phyloP scores from a whole-genome alignment of 805 yeast genomes.

The Zygotorulaspora florentina region DNA sequence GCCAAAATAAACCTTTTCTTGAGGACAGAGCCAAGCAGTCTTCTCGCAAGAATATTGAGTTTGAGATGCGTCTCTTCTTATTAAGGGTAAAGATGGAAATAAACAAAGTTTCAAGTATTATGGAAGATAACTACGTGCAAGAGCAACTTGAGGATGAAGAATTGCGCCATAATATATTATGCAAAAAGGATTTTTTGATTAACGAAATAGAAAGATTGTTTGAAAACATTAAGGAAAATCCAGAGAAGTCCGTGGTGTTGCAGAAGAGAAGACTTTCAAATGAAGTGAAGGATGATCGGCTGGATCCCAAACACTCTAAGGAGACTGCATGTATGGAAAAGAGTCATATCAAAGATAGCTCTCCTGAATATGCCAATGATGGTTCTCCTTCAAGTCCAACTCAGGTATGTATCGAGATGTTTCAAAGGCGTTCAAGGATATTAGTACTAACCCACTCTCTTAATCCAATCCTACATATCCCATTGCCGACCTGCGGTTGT shows the following conservation, averaged over 20 bases:
- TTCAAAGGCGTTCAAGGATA: no score
- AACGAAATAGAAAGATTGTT: slow-evolving; percentile 5
- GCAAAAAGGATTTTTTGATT: background rate
- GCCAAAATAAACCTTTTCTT: background rate
- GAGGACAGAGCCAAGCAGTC: background rate
- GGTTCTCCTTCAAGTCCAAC: no score
- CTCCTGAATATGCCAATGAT: no score
- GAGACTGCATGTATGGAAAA: no score
- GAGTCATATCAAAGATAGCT: no score
- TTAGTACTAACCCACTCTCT: no score
- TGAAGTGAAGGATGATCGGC: no score
- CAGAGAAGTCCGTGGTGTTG: background rate
- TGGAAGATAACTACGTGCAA: background rate
- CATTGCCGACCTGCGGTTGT: no score
- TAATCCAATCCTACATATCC: no score
- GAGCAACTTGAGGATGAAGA: slow-evolving; percentile 5
- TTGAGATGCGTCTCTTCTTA: slow-evolving; percentile 12
- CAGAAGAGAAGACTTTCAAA: background rate
- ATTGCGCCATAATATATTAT: background rate
- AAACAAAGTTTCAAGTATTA: slow-evolving; percentile 3
- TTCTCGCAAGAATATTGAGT: slow-evolving; percentile 4
- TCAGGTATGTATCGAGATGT: no score
- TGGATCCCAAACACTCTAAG: no score
- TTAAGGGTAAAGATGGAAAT: slow-evolving; percentile 8
- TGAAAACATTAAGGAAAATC: background rate